Evolutionary conservation across 2,329 filamentous ascomycete species (phyloP), one percentile per base, ranked within the genome.

Genomic region (Hirsutella thompsonii): DNA sequence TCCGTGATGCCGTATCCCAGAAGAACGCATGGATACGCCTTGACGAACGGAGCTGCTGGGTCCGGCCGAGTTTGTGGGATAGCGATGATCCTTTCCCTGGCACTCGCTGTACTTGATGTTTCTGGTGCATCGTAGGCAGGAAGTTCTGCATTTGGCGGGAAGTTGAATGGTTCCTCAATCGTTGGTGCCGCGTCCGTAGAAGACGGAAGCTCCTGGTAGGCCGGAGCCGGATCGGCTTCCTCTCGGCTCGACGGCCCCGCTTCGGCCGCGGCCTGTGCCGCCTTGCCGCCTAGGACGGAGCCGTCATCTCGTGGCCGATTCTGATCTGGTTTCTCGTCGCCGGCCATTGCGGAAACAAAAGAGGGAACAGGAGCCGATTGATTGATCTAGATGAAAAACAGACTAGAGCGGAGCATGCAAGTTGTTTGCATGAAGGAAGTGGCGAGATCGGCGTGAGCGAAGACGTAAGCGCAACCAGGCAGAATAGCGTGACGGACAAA

Each of bases 11-110:
- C 67, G 29, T 58, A 55, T 14, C 51, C 45, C 0, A 68, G 58
- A 0, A 70, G 58, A 3, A 52, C 39, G 0, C 59, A 58, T 0
- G 63, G 41, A 42, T 63, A 70, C 0, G 62, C 63, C 1, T 48
- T 26, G 1, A 68, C 50, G 43, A 69, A 64, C 0, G 63, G 59
- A 0, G 65, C 52, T 1, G 59, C 54, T 4, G 56, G 46, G 4
- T 54, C 53, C 0, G 65, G 52, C 2, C 42, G 47, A 20, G 54
- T 44, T 43, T 69, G 66, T 0, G 64, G 65, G 20, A 67, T 61
- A n/a, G 58, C 63, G 35, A 68, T 59, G 10, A 58, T 61, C 14
- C 35, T 33, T 8, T 49, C 52, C 19, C 8, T 9, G 33, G 5
- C 28, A 21, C 19, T 14, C 41, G 20, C 13, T 32, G 42, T 37